Percentiles rank a stretch among this genome's conserved stretches.
phyloP scores from a whole-genome alignment of 2,329 filamentous ascomycete genomes.

The Apiospora arundinis region DNA sequence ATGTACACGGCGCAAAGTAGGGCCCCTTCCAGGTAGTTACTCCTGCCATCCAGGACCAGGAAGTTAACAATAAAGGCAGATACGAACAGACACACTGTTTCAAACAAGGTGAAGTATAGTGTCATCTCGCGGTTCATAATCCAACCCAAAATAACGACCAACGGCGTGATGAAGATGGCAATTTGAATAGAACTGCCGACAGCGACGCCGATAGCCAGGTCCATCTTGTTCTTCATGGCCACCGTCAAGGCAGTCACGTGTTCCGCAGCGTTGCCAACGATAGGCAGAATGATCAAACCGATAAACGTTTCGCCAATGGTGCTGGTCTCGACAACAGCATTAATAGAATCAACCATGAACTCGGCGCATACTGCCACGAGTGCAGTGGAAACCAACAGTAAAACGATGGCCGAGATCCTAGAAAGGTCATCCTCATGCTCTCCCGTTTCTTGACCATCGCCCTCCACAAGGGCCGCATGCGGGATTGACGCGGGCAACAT shows the following conservation, averaged over 20 bases:
- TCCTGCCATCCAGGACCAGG: constrained; percentile 82
- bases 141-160: constrained; percentile 77
- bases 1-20: constrained; percentile 71
- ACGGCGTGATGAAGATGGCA: constrained; percentile 72
- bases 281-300: constrained; percentile 74
- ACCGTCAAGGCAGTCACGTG: constrained; percentile 75
- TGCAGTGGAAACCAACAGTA: constrained; percentile 68
- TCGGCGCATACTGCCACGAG: constrained; percentile 74
- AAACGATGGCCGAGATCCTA: constrained; percentile 62
- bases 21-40: constrained; percentile 85
- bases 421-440: constrained; percentile 57
- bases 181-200: constrained; percentile 77
- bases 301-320: constrained; percentile 71
- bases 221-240: constrained; percentile 78
- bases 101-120: constrained; percentile 86
- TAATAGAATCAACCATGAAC: constrained; percentile 72
- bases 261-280: constrained; percentile 76
- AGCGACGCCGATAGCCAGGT: constrained; percentile 74
- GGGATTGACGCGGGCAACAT: constrained; percentile 57
- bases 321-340: constrained; percentile 63
- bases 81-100: constrained; percentile 86
- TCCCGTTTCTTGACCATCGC: constrained; percentile 34
- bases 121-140: constrained; percentile 72
- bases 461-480: constrained; percentile 42
- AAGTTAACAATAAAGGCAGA: constrained; percentile 89